phyloP scores from a whole-genome alignment of 2,329 filamentous ascomycete genomes.

The Trematosphaeria pertusa region DNA sequence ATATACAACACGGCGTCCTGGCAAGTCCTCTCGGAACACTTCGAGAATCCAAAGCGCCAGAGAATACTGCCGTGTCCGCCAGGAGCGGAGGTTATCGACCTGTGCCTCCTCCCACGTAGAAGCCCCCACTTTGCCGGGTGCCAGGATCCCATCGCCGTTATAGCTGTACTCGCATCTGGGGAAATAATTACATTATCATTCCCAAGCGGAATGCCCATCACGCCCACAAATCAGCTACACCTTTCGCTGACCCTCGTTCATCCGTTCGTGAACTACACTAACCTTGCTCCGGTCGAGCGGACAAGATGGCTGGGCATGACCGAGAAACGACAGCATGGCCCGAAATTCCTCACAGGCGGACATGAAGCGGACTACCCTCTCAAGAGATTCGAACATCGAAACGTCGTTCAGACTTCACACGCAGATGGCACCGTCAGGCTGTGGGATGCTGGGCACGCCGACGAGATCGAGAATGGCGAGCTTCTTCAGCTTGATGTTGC shows the following conservation, averaged over 20 bases:
- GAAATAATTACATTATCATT: slow-evolving; percentile 91
- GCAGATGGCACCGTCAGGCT: slow-evolving; percentile 89
- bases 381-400: slow-evolving; percentile 81
- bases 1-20: slow-evolving; percentile 91
- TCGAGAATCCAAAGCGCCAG: slow-evolving; percentile 76
- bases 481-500: slow-evolving; percentile 87
- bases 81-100: slow-evolving; percentile 78
- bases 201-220: slow-evolving; percentile 88
- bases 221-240: slow-evolving; percentile 90
- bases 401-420: slow-evolving; percentile 85
- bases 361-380: slow-evolving; percentile 72
- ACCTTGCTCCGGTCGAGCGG: slow-evolving; percentile 76
- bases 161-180: slow-evolving; percentile 81
- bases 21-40: slow-evolving; percentile 80
- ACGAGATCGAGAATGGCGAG: slow-evolving; percentile 87
- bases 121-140: slow-evolving; percentile 88
- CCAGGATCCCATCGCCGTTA: slow-evolving; percentile 87
- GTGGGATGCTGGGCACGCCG: slow-evolving; percentile 90
- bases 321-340: slow-evolving; percentile 82
- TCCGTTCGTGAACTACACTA: slow-evolving; percentile 79
- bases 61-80: slow-evolving; percentile 76
- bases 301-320: slow-evolving; percentile 87
- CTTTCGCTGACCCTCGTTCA: slow-evolving; percentile 87
- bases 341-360: slow-evolving; percentile 79
- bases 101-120: slow-evolving; percentile 79